Evolutionary conservation across 192 early-diverging fungal species (phyloP).

Genomic region (Tieghemiomyces parasiticus): DNA sequence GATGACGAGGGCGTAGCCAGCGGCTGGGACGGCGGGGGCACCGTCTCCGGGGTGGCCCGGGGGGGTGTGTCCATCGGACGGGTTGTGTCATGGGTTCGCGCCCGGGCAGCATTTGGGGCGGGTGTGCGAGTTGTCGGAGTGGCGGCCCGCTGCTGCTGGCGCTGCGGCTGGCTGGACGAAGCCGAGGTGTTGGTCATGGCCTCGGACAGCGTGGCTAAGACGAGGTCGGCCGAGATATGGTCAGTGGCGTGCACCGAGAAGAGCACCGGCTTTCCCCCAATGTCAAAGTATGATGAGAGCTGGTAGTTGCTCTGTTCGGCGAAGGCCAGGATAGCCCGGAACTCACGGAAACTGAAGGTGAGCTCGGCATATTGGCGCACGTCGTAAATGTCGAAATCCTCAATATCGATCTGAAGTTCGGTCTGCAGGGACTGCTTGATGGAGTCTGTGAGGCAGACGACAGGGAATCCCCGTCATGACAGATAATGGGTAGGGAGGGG

Average conservation of each 20-base stretch:
- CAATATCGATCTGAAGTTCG: constrained; percentile 19
- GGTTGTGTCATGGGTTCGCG: too few relatives aligned
- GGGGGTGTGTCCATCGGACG: too few relatives aligned
- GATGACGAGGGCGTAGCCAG: too few relatives aligned
- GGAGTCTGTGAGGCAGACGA: too few relatives aligned
- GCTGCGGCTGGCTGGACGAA: background rate
- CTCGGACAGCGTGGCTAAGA: constrained; percentile 25
- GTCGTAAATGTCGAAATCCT: constrained; percentile 28
- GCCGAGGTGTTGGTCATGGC: constrained; percentile 8
- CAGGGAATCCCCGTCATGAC: too few relatives aligned
- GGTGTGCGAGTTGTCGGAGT: too few relatives aligned
- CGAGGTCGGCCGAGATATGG: constrained; percentile 20
- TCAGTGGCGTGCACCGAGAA: constrained; percentile 15
- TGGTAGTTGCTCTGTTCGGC: constrained; percentile 25
- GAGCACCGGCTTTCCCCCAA: constrained; percentile 23
- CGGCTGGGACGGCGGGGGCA: too few relatives aligned
- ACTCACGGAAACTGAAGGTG: constrained; percentile 27
- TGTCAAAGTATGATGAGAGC: constrained; percentile 23
- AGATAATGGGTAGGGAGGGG: too few relatives aligned
- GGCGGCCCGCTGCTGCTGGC: background rate
- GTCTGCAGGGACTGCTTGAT: constrained; percentile 22
- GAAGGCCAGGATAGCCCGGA: constrained; percentile 25
- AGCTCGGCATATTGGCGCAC: constrained; percentile 22
- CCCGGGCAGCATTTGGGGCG: too few relatives aligned
- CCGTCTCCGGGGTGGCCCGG: too few relatives aligned